phyloP scores from a whole-genome alignment of 2,329 filamentous ascomycete genomes.

The Trichoderma sp. region DNA sequence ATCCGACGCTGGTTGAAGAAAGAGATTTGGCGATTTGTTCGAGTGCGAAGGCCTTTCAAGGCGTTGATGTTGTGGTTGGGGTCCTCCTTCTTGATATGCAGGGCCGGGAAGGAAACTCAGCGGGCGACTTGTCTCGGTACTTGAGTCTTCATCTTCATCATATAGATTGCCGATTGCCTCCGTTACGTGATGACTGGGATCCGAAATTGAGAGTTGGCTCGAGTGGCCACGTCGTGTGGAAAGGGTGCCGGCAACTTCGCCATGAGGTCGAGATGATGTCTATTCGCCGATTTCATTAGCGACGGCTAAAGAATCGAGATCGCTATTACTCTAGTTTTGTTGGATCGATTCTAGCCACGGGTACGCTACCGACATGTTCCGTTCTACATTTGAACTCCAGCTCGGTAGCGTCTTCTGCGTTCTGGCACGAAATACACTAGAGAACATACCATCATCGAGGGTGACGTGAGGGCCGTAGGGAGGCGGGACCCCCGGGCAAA shows the following conservation, averaged over 20 bases:
- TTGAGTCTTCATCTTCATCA: constrained; percentile 68
- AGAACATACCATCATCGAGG: constrained; percentile 50
- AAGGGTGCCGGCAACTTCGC: constrained; percentile 56
- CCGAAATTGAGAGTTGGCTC: constrained; percentile 68
- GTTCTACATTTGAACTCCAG: background rate
- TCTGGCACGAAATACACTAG: background rate
- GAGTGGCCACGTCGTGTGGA: constrained; percentile 57
- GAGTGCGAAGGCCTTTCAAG: constrained; percentile 27
- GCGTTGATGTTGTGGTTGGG: constrained; percentile 28
- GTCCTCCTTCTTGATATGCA: constrained; percentile 52
- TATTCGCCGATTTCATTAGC: constrained; percentile 32
- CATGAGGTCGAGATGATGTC: constrained; percentile 58
- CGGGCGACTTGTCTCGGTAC: constrained; percentile 58
- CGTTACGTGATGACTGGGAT: constrained; percentile 90
- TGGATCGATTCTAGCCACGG: background rate
- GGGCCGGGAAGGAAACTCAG: constrained; percentile 68
- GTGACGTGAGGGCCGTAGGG: constrained; percentile 38
- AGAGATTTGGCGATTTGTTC: constrained; percentile 40
- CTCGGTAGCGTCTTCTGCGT: background rate
- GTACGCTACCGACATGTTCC: background rate
- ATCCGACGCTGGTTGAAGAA: constrained; percentile 49
- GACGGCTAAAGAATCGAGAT: constrained; percentile 13
- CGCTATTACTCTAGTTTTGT: background rate
- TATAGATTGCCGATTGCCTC: constrained; percentile 92
- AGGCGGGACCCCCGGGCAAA: constrained; percentile 37